Percentiles rank a stretch among this genome's conserved stretches.
phyloP scores from a whole-genome alignment of 2,329 filamentous ascomycete genomes.

The Phyllosticta citribraziliensis region DNA sequence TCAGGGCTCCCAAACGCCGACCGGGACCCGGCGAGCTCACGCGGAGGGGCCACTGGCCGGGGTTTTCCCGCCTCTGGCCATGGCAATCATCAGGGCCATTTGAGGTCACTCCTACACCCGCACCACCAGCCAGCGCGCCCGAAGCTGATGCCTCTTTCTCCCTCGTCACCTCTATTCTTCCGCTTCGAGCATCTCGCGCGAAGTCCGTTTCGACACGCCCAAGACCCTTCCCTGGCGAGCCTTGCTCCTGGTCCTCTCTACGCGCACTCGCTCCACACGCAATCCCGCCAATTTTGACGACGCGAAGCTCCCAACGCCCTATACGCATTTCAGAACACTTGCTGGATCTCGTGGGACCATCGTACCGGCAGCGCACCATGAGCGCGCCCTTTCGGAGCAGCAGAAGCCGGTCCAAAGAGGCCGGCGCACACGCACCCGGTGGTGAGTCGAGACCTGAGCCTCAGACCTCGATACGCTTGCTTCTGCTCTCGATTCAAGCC shows the following conservation, averaged over 20 bases:
- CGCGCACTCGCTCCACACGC: slow-evolving; percentile 2
- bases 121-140: neutral
- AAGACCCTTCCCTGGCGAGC: neutral
- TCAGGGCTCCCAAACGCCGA: neutral
- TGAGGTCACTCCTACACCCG: neutral
- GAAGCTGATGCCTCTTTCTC: neutral
- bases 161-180: neutral
- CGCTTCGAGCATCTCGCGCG: neutral
- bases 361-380: slow-evolving; percentile 27
- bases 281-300: slow-evolving; percentile 8
- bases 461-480: neutral
- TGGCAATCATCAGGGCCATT: neutral
- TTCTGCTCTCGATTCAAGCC: neutral
- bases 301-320: neutral
- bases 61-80: neutral
- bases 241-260: neutral
- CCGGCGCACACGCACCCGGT: slow-evolving; percentile 9
- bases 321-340: neutral
- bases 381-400: slow-evolving; percentile 26
- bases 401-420: slow-evolving; percentile 26
- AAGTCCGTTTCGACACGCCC: neutral
- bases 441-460: slow-evolving; percentile 1
- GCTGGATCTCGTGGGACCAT: neutral
- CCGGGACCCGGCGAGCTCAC: neutral
- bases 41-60: neutral